These are phyloP conservation scores for Albugo laibachii DNA, from an alignment of 352 stramenopile genomes.

Conservation along the genomic window DNA sequence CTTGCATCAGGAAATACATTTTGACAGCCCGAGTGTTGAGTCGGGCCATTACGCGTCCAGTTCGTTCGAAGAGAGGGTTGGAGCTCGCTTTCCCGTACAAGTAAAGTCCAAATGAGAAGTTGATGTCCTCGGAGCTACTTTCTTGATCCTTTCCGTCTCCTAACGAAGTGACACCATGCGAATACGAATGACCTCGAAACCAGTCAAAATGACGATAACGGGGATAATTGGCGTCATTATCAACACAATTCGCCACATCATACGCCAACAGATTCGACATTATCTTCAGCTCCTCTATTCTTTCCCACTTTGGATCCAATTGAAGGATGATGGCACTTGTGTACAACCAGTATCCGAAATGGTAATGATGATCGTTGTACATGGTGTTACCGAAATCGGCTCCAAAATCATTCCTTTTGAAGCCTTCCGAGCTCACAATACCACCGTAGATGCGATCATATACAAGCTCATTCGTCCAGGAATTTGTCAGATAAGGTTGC, in stretches of 20 bases:
- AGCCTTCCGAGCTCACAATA: conserved; percentile 43
- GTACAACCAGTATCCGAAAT: conserved; percentile 52
- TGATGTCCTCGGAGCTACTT: conserved; percentile 43
- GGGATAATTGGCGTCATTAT: conserved; percentile 21
- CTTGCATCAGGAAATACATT: conserved; percentile 38
- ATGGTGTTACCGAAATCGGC: conserved; percentile 53
- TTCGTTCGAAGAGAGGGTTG: conserved; percentile 12
- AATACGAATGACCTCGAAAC: conserved; percentile 50
- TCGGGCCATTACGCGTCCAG: conserved; percentile 27
- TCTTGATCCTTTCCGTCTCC: conserved; percentile 51
- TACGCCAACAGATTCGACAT: conserved; percentile 20
- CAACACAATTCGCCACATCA: conserved; percentile 29
- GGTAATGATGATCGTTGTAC: conserved; percentile 65
- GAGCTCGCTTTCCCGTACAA: conserved; percentile 26
- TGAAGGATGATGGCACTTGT: conserved; percentile 24
- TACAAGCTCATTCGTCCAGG: conserved; percentile 34
- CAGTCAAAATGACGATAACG: conserved; percentile 43
- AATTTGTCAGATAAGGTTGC: conserved; percentile 33
- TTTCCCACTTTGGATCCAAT: conserved; percentile 20
- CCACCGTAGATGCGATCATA: conserved; percentile 40
- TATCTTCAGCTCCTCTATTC: conserved; percentile 17
- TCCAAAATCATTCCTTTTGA: conserved; percentile 23
- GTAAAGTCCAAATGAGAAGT: conserved; percentile 25
- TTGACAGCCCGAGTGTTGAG: conserved; percentile 28
- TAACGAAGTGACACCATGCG: conserved; percentile 35